Percentiles rank a stretch among this genome's conserved stretches.
Conservation (phyloP, 257 asterid species). For the Jaltomata sinuosa region DNA sequence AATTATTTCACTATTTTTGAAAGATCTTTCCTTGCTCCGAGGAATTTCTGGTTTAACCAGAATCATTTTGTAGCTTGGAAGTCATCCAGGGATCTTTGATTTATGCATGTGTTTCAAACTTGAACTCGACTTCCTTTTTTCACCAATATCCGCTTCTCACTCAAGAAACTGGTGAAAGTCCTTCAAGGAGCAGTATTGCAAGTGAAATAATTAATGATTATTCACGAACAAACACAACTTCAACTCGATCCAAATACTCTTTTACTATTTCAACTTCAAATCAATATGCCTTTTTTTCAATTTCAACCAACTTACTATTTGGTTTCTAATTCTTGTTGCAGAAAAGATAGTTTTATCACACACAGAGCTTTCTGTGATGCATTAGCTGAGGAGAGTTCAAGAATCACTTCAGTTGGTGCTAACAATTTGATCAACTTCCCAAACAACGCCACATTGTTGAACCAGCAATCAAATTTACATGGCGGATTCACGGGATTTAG, state of each 20-base stretch:
- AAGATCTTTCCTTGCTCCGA: background rate
- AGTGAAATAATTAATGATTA: too few relatives aligned
- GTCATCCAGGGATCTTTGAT: background rate
- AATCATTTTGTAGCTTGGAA: background rate
- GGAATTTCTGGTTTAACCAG: background rate
- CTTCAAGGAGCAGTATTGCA: too few relatives aligned
- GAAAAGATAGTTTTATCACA: conserved; percentile 84
- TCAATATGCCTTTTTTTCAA: background rate
- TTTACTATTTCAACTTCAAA: background rate
- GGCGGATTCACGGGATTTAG: conserved; percentile 13
- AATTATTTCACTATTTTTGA: background rate
- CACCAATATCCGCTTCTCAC: background rate
- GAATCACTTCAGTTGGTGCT: conserved; percentile 31
- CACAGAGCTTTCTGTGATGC: conserved; percentile 96
- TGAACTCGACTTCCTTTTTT: background rate
- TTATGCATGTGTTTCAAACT: background rate
- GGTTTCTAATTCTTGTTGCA: conserved; percentile 3
- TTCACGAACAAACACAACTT: background rate
- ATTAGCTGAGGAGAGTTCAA: conserved; percentile 60
- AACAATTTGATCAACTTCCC: conserved; percentile 39
- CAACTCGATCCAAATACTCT: background rate
- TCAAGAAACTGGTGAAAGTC: background rate
- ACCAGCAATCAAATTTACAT: conserved; percentile 22
- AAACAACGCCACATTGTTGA: background rate
- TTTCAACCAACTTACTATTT: background rate